These are phyloP conservation scores for Cryptococcus jaspeensis DNA, from an alignment of 1,284 basidiomycete genomes.

Conservation along the genomic window DNA sequence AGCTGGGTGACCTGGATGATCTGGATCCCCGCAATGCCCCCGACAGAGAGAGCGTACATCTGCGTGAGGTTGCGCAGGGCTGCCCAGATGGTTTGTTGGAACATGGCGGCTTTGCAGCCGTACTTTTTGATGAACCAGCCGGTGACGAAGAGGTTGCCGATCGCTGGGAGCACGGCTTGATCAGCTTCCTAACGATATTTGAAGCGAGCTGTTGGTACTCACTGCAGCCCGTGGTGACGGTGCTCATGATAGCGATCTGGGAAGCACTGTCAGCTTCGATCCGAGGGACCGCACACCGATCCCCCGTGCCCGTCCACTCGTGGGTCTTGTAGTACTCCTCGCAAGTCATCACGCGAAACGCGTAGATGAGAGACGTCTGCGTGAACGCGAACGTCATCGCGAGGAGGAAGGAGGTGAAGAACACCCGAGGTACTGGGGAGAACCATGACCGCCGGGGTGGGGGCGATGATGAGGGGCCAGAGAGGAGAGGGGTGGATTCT, in stretches of 20 bases:
- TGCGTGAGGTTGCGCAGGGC: conserved; percentile 44
- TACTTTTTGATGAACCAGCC: conserved; percentile 38
- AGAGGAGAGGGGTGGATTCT: not conserved
- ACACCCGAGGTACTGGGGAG: conserved; percentile 33
- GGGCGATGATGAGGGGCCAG: not conserved
- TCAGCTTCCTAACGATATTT: not conserved
- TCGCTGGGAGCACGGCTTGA: conserved; percentile 17
- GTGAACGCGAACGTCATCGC: conserved; percentile 43
- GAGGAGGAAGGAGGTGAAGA: conserved; percentile 39
- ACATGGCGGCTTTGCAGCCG: conserved; percentile 45
- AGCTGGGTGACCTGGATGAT: conserved; percentile 46
- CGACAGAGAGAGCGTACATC: conserved; percentile 36
- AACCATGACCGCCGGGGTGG: conserved; percentile 7
- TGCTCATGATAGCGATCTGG: conserved; percentile 39
- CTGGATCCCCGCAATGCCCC: conserved; percentile 31
- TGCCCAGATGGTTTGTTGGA: conserved; percentile 47
- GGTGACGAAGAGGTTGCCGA: conserved; percentile 47
- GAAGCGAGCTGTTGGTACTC: conserved; percentile 11
- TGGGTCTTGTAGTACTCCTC: conserved; percentile 42
- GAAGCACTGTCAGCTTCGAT: conserved; percentile 38
- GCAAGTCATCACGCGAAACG: conserved; percentile 44
- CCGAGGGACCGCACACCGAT: conserved; percentile 34
- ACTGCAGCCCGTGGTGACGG: conserved; percentile 30
- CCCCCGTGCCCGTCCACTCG: conserved; percentile 19
- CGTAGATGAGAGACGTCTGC: conserved; percentile 47